A percentile compares a stretch with the other conserved stretches of the same genome.
Conservation (phyloP, 768 basidiomycete genomes). For the Myochromella boudieri region DNA sequence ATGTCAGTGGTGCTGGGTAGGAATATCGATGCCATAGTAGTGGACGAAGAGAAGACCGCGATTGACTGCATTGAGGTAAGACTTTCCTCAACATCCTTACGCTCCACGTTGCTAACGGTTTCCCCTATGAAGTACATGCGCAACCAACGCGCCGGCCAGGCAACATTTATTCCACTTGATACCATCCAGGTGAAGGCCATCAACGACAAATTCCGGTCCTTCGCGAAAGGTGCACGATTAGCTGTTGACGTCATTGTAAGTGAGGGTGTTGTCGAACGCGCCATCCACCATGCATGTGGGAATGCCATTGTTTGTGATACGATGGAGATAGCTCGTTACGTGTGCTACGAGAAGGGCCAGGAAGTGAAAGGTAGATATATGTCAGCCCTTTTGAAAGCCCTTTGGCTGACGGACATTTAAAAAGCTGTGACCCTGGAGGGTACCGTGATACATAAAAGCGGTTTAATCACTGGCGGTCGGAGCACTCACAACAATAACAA, state of each 20-base stretch:
- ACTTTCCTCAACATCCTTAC: background rate
- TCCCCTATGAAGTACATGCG: slow-evolving; percentile 74
- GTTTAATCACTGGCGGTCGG: slow-evolving; percentile 93
- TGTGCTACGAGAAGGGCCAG: slow-evolving; percentile 93
- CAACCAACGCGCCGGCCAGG: slow-evolving; percentile 91
- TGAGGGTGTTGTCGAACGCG: slow-evolving; percentile 84
- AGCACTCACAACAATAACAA: slow-evolving; percentile 74
- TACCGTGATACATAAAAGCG: slow-evolving; percentile 96
- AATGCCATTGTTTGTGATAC: slow-evolving; percentile 94
- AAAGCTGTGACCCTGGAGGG: slow-evolving; percentile 95
- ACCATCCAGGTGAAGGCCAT: slow-evolving; percentile 93
- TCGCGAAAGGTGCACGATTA: slow-evolving; percentile 83
- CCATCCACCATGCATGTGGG: slow-evolving; percentile 96
- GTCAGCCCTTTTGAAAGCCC: background rate
- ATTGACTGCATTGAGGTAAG: slow-evolving; percentile 95
- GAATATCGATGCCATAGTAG: slow-evolving; percentile 93
- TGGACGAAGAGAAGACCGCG: slow-evolving; percentile 95
- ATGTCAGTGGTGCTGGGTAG: slow-evolving; percentile 91
- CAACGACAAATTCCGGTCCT: slow-evolving; percentile 92
- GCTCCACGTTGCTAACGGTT: background rate
- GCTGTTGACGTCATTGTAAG: slow-evolving; percentile 86
- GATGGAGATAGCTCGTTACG: slow-evolving; percentile 87
- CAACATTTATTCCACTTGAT: slow-evolving; percentile 98
- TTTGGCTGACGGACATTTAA: background rate
- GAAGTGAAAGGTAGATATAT: slow-evolving; percentile 85